Evolutionary conservation across 78 protist genomes (phyloP).

Genomic region (Planoprotostelium fungivorum): DNA sequence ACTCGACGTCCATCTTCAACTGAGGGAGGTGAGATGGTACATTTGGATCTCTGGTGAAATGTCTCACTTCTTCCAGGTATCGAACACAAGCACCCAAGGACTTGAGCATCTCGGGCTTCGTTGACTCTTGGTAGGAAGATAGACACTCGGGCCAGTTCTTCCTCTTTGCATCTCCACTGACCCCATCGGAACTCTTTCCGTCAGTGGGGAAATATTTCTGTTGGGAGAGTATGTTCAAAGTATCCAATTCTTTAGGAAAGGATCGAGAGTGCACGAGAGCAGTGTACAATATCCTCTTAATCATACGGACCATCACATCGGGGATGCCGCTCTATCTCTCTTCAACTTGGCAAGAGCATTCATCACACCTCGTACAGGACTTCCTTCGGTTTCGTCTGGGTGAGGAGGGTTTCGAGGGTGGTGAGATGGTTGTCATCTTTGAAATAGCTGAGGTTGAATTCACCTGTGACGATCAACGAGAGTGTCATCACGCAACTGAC

Average conservation of each 20-base stretch:
- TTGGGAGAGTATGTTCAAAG: not conserved
- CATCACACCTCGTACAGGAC: conserved; percentile 30
- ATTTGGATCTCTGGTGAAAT: not conserved
- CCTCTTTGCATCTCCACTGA: not conserved
- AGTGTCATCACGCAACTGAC: not conserved
- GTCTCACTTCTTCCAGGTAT: conserved; percentile 21
- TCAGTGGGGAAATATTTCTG: not conserved
- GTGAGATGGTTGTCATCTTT: conserved; percentile 31
- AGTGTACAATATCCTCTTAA: not conserved
- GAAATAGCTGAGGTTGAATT: conserved; percentile 17
- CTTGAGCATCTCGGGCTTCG: not conserved
- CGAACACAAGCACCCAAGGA: conserved; percentile 39
- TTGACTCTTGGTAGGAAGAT: not conserved
- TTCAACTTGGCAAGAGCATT: not conserved
- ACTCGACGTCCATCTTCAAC: not conserved
- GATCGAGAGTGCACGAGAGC: not conserved
- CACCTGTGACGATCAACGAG: not conserved
- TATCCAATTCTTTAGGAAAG: not conserved
- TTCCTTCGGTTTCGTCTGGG: conserved; percentile 45
- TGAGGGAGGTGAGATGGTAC: not conserved
- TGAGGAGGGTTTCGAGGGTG: conserved; percentile 48
- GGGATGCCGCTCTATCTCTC: not conserved
- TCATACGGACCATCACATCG: not conserved
- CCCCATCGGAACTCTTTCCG: not conserved
- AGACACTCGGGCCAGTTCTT: not conserved